These are phyloP conservation scores for Aspergillus coremiiformis DNA, from an alignment of 495 filamentous ascomycete genomes.

Conservation along the genomic window DNA sequence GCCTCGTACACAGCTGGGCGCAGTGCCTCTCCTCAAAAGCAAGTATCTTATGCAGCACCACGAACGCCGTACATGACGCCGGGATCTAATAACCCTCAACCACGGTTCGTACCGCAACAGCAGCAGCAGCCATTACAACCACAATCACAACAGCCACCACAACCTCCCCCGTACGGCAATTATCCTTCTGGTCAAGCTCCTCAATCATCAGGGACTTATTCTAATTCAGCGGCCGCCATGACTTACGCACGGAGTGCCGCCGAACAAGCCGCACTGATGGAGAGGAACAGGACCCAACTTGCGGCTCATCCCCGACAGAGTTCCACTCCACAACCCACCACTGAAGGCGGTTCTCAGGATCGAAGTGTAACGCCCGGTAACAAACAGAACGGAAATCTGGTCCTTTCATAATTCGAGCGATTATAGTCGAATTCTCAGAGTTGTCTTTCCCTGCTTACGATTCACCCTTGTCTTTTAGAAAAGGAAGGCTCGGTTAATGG, in stretches of 20 bases:
- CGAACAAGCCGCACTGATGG: conserved; percentile 42
- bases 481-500: conserved; percentile 8
- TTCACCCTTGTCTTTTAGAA: not conserved
- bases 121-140: not conserved
- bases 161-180: conserved; percentile 20
- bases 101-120: conserved; percentile 19
- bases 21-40: conserved; percentile 31
- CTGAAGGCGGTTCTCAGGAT: conserved; percentile 27
- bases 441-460: not conserved
- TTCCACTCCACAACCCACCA: conserved; percentile 35
- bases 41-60: conserved; percentile 18
- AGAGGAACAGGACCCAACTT: conserved; percentile 39
- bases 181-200: conserved; percentile 20
- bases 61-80: conserved; percentile 22
- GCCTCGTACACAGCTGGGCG: conserved; percentile 28
- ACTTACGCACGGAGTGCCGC: conserved; percentile 37
- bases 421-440: not conserved
- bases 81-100: conserved; percentile 18
- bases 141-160: conserved; percentile 8
- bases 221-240: conserved; percentile 35
- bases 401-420: conserved; percentile 20
- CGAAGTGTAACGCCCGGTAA: conserved; percentile 33
- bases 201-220: conserved; percentile 30
- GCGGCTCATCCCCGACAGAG: conserved; percentile 30
- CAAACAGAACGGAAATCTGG: conserved; percentile 40